Base-by-base conservation (phyloP, 2,329 filamentous ascomycete genomes). In the Trichoderma sp. region DNA sequence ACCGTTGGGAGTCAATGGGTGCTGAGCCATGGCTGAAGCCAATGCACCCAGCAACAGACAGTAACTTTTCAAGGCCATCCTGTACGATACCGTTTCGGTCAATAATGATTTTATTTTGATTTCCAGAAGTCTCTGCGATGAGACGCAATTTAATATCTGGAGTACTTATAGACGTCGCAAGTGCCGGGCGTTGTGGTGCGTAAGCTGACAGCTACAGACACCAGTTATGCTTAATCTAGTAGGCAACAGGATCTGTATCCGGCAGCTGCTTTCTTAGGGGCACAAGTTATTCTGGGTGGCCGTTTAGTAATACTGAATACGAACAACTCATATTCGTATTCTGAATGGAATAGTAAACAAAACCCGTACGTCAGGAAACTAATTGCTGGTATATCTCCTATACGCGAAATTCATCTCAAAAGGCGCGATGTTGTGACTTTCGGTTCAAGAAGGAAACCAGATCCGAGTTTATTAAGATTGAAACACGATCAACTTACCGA, bases 1-100 rank as follows among this genome's bases (percentile, higher is more conserved):
- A 30, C 70, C 66, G n/a, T 68, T 66, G n/a, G 70, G 70, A 21
- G 61, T 63, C 4, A 69, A 37, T 5, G 67, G 37, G 26, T 51
- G 51, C 24, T 65, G 37, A 28, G 67, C 67, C 58, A 68, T 26
- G 51, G 51, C 59, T 13, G n/a, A 54, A 8, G 46, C 60, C 18
- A 61, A 66, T 18, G 54, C 59, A 7, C 67, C 51, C 16, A 69
- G 4, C 16, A 65, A 43, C 39, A 66, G 52, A 10, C 43, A 59
- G 60, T 59, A 66, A 37, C 28, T 58, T 30, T 59, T 59, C 26
- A 78, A 28, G 37, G 58, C 55, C 58, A 63, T 68, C 24, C 1
- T 49, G 8, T 37, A 30, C 18, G 46, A 16, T 52, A 21, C 21
- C n/a, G n/a, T 6, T 32, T 43, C 16, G 16, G 34, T 16, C n/a